Percentiles rank a stretch among this genome's conserved stretches.
phyloP scores from a whole-genome alignment of 2,329 filamentous ascomycete species.

The Ceratocystis lukuohia region DNA sequence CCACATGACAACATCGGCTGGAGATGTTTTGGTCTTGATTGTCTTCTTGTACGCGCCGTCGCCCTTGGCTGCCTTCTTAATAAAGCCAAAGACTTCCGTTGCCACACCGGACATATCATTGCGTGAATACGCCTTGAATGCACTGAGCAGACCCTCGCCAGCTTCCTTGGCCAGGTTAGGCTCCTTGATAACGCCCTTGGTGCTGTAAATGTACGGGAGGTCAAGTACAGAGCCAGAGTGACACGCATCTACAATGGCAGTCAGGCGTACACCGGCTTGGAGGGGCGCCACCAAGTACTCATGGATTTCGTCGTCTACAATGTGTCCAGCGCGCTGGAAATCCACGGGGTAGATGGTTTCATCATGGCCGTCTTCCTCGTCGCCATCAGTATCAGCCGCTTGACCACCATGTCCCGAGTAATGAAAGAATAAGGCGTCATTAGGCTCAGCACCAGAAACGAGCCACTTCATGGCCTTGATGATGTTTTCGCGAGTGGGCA shows the following conservation, averaged over 20 bases:
- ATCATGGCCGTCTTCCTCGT: slow-evolving; percentile 65
- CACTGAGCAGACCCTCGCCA: slow-evolving; percentile 54
- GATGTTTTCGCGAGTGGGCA: slow-evolving; percentile 65
- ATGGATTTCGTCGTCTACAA: slow-evolving; percentile 70
- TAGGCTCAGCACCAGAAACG: slow-evolving; percentile 54
- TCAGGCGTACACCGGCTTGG: slow-evolving; percentile 68
- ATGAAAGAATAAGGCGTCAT: slow-evolving; percentile 66
- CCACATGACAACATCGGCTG: slow-evolving; percentile 96
- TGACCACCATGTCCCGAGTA: slow-evolving; percentile 68
- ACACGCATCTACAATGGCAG: slow-evolving; percentile 70
- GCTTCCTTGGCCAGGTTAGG: slow-evolving; percentile 71
- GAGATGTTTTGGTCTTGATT: slow-evolving; percentile 77
- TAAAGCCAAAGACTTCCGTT: slow-evolving; percentile 63
- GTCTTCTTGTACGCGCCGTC: slow-evolving; percentile 66
- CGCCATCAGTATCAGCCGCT: slow-evolving; percentile 57
- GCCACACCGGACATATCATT: slow-evolving; percentile 77
- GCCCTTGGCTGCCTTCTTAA: slow-evolving; percentile 56
- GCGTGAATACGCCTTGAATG: slow-evolving; percentile 65
- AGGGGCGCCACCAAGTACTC: slow-evolving; percentile 63
- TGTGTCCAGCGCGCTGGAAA: slow-evolving; percentile 54
- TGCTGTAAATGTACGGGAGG: slow-evolving; percentile 67
- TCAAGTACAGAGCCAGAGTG: slow-evolving; percentile 68
- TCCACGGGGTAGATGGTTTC: slow-evolving; percentile 71
- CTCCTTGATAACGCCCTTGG: slow-evolving; percentile 67
- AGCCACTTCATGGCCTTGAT: slow-evolving; percentile 64